phyloP scores from a whole-genome alignment of 108 stramenopile species.

The Stephanodiscus minutulus region DNA sequence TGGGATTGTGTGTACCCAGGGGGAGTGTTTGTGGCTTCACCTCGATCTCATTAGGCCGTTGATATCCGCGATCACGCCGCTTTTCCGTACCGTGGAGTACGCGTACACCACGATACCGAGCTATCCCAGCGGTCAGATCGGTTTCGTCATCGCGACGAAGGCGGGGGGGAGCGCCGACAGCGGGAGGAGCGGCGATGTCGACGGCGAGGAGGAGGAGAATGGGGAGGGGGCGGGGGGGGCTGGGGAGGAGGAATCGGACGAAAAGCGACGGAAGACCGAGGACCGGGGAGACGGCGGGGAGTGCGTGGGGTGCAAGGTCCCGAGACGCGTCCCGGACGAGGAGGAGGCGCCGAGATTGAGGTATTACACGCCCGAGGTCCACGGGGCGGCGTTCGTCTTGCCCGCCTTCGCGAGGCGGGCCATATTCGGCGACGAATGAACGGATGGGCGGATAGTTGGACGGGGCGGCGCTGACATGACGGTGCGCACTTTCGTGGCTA shows the following conservation, averaged over 20 bases:
- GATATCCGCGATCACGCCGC: constrained; percentile 61
- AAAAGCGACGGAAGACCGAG: neutral
- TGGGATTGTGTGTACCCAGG: constrained; percentile 97
- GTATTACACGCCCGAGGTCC: constrained; percentile 93
- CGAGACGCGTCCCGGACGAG: constrained; percentile 53
- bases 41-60: constrained; percentile 88
- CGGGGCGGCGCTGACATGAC: too few relatives aligned
- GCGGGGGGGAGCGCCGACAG: neutral
- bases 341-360: constrained; percentile 65
- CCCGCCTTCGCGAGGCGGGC: constrained; percentile 85
- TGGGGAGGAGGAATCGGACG: neutral
- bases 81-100: constrained; percentile 91
- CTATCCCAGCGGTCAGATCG: constrained; percentile 98
- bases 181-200: neutral
- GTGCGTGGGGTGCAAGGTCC: constrained; percentile 55
- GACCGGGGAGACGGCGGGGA: neutral
- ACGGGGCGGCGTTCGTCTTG: constrained; percentile 92
- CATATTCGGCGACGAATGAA: constrained; percentile 45
- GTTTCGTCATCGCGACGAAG: constrained; percentile 93
- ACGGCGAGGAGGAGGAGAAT: neutral
- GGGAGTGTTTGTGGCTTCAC: constrained; percentile 98
- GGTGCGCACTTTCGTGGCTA: too few relatives aligned
- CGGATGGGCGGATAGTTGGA: too few relatives aligned
- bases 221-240: neutral
- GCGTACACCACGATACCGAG: constrained; percentile 98